Evolutionary conservation across 2,329 filamentous ascomycete species (phyloP).

Genomic region (Thielaviopsis populi): DNA sequence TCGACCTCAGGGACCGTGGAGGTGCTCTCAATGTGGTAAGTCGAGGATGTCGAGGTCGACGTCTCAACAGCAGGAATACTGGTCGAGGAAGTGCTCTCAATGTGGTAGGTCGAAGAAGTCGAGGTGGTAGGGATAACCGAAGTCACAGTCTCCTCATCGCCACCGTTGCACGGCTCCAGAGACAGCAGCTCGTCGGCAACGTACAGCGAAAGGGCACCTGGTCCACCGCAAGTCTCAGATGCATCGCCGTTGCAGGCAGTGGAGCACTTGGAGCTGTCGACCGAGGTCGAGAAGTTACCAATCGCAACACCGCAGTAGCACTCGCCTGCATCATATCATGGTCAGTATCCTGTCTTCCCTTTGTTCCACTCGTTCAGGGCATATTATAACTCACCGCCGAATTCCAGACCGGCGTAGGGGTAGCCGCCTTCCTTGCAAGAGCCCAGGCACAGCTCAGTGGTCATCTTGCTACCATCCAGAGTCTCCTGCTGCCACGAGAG

Average conservation of each 20-base stretch:
- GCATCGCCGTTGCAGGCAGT: conserved; percentile 37
- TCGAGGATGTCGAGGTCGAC: conserved; percentile 16
- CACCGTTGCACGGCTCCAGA: conserved; percentile 33
- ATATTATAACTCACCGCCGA: conserved; percentile 21
- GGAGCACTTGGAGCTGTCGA: conserved; percentile 30
- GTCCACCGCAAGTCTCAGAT: conserved; percentile 30
- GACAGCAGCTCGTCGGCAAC: conserved; percentile 35
- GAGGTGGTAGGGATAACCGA: conserved; percentile 17
- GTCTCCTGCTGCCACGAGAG: conserved; percentile 30
- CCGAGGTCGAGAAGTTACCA: conserved; percentile 30
- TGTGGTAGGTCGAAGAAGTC: conserved; percentile 14
- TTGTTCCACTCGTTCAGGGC: conserved; percentile 12
- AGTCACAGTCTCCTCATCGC: conserved; percentile 19
- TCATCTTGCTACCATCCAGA: conserved; percentile 26
- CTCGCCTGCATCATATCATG: conserved; percentile 24
- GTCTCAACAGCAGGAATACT: conserved; percentile 18
- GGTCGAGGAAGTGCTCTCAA: conserved; percentile 15
- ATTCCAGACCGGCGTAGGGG: conserved; percentile 36
- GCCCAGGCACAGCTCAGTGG: conserved; percentile 29
- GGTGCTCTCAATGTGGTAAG: conserved; percentile 17
- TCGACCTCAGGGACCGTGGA: too few species aligned
- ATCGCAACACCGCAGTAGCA: conserved; percentile 40
- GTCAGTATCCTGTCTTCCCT: background rate
- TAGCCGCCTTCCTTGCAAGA: conserved; percentile 31
- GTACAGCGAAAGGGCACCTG: conserved; percentile 30